A percentile compares a stretch with the other conserved stretches of the same genome.
phyloP scores from a whole-genome alignment of 768 basidiomycete genomes.

The Pleurotus pulmonarius region DNA sequence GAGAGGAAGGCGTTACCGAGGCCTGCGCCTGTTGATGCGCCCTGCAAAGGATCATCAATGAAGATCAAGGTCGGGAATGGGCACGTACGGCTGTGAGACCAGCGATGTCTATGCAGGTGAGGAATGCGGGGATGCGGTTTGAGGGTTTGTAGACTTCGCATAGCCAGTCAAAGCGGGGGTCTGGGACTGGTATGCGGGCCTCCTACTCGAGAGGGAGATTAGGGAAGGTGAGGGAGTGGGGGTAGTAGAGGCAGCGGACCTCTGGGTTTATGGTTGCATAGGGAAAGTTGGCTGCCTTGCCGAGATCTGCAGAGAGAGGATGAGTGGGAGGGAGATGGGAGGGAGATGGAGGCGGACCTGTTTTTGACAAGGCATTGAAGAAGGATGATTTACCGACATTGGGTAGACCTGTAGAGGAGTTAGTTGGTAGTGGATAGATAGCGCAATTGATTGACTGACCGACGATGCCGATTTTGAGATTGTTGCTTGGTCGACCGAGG shows the following conservation, averaged over 20 bases:
- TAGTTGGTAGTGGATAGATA: constrained; percentile 19
- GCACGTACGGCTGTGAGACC: constrained; percentile 84
- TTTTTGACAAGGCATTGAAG: constrained; percentile 94
- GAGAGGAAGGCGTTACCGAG: constrained; percentile 97
- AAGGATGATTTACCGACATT: constrained; percentile 99
- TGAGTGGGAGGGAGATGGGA: not conserved
- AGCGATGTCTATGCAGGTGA: constrained; percentile 98
- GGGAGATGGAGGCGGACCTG: constrained; percentile 46
- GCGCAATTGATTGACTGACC: constrained; percentile 44
- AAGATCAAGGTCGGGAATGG: constrained; percentile 1
- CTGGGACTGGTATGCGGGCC: constrained; percentile 95
- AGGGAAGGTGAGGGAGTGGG: constrained; percentile 2
- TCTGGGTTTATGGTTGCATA: constrained; percentile 94
- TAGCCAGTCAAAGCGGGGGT: constrained; percentile 92
- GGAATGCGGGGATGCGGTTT: constrained; percentile 85
- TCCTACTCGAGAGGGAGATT: constrained; percentile 33
- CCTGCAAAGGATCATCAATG: constrained; percentile 35
- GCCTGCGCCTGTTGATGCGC: constrained; percentile 96
- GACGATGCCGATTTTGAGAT: constrained; percentile 98
- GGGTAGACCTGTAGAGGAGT: constrained; percentile 61
- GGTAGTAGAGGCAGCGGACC: constrained; percentile 19
- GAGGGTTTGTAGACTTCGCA: constrained; percentile 86
- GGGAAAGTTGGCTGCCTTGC: constrained; percentile 96
- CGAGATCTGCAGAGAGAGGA: constrained; percentile 56
- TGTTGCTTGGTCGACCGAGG: constrained; percentile 92